Percentiles rank a stretch among this genome's conserved stretches.
phyloP scores from a whole-genome alignment of 1,139 yeast genomes.

The Scheffersomyces insectosa region DNA sequence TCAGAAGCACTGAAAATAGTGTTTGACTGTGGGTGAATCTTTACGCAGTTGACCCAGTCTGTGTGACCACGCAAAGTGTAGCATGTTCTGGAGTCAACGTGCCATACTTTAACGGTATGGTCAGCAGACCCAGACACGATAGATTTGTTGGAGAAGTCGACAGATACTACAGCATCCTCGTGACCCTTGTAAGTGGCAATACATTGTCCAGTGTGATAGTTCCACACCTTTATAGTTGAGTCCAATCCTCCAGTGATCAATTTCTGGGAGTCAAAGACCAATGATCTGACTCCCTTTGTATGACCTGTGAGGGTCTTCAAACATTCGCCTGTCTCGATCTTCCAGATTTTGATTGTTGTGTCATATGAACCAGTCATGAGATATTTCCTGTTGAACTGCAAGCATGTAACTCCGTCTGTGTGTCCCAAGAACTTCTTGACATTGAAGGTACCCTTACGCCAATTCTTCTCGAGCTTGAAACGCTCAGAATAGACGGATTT shows the following conservation, averaged over 20 bases:
- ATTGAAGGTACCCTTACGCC: slow-evolving; percentile 81
- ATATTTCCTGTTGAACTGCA: slow-evolving; percentile 75
- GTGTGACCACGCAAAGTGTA: slow-evolving; percentile 90
- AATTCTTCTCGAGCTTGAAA: slow-evolving; percentile 85
- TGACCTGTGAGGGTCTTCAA: slow-evolving; percentile 82
- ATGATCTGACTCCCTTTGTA: slow-evolving; percentile 77
- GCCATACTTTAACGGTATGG: slow-evolving; percentile 91
- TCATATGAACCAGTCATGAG: slow-evolving; percentile 92
- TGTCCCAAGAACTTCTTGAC: slow-evolving; percentile 78
- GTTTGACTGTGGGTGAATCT: slow-evolving; percentile 75
- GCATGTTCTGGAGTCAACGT: slow-evolving; percentile 89
- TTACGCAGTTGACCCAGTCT: slow-evolving; percentile 90
- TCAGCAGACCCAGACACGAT: slow-evolving; percentile 96
- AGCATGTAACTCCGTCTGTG: slow-evolving; percentile 79
- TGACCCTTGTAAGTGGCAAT: slow-evolving; percentile 93
- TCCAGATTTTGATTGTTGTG: slow-evolving; percentile 88
- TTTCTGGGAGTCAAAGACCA: slow-evolving; percentile 84
- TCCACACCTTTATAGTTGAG: slow-evolving; percentile 92
- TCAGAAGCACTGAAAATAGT: slow-evolving; percentile 88
- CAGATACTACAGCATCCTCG: slow-evolving; percentile 79
- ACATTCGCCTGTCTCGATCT: slow-evolving; percentile 73
- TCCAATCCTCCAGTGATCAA: slow-evolving; percentile 91
- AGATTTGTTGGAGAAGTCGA: slow-evolving; percentile 74
- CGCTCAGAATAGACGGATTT: slow-evolving; percentile 91
- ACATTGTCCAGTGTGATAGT: slow-evolving; percentile 90